A percentile compares a stretch with the other conserved stretches of the same genome.
phyloP scores from a whole-genome alignment of 73 alveolate species.

The Uronychia setigera region DNA sequence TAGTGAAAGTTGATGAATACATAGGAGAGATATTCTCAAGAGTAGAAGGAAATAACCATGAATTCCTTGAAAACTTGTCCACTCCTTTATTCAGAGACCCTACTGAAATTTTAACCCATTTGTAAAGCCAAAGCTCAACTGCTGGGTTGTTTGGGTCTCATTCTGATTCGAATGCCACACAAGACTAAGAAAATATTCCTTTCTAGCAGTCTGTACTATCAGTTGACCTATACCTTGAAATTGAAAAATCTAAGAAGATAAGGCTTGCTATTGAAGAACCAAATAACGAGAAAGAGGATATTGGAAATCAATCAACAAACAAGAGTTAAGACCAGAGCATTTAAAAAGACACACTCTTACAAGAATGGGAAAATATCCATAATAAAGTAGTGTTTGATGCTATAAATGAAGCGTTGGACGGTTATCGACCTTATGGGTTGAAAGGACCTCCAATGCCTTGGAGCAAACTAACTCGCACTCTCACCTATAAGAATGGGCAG shows the following conservation, averaged over 20 bases:
- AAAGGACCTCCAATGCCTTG: conserved; percentile 91
- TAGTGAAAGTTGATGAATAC: too few species aligned
- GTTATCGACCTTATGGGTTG: conserved; percentile 84
- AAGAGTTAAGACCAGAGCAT: not conserved
- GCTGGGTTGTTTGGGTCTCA: too few species aligned
- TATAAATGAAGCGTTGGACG: conserved; percentile 84
- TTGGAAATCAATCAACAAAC: not conserved
- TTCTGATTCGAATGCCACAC: conserved; percentile 22
- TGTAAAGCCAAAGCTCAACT: too few species aligned
- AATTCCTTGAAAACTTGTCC: conserved; percentile 47
- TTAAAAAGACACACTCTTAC: conserved; percentile 10
- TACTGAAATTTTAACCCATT: conserved; percentile 50
- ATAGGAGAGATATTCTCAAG: conserved; percentile 9
- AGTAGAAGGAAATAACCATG: conserved; percentile 34
- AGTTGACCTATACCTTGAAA: conserved; percentile 61
- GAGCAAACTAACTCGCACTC: conserved; percentile 55
- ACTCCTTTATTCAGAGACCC: conserved; percentile 64
- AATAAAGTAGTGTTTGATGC: conserved; percentile 88
- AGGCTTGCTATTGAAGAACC: conserved; percentile 47
- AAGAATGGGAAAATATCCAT: conserved; percentile 88
- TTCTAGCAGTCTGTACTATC: conserved; percentile 45
- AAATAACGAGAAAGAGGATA: not conserved
- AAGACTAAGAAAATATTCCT: conserved; percentile 36
- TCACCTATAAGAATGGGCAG: conserved; percentile 56
- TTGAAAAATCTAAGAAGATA: conserved; percentile 30